Percentiles rank a stretch among this genome's conserved stretches.
Conservation (phyloP, 2,329 filamentous ascomycete genomes). For the Pseudogymnoascus sp. region DNA sequence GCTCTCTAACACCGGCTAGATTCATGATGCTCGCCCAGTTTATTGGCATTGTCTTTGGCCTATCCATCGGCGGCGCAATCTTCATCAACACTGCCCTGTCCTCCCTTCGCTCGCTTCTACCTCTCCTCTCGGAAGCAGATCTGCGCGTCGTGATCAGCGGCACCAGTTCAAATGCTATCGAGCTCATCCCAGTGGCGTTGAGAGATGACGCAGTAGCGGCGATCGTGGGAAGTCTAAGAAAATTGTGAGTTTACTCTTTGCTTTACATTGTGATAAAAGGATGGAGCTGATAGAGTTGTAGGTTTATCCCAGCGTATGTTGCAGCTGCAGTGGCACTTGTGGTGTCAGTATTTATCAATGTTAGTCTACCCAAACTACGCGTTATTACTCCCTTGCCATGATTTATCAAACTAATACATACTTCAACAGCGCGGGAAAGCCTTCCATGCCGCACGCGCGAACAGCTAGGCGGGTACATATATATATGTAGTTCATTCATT, state of each 20-base stretch:
- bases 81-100: slow-evolving; percentile 2
- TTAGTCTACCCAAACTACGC: not conserved
- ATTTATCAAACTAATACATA: not conserved
- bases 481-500: not conserved
- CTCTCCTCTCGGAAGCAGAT: not conserved
- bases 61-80: slow-evolving; percentile 8
- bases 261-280: not conserved
- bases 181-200: not conserved
- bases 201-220: not conserved
- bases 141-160: not conserved
- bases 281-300: not conserved
- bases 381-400: not conserved
- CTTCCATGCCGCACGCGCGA: not conserved
- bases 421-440: not conserved
- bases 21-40: slow-evolving; percentile 12
- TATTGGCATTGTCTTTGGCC: not conserved
- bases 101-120: not conserved
- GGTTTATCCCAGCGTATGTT: slow-evolving; percentile 7
- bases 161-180: not conserved
- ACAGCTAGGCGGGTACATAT: not conserved
- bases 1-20: not conserved
- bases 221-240: not conserved
- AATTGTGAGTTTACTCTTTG: not conserved
- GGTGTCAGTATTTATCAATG: slow-evolving; percentile 1
- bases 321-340: not conserved